These are phyloP conservation scores for Singerocomus rubriflavus DNA, from an alignment of 1,284 basidiomycete genomes.

Conservation along the genomic window DNA sequence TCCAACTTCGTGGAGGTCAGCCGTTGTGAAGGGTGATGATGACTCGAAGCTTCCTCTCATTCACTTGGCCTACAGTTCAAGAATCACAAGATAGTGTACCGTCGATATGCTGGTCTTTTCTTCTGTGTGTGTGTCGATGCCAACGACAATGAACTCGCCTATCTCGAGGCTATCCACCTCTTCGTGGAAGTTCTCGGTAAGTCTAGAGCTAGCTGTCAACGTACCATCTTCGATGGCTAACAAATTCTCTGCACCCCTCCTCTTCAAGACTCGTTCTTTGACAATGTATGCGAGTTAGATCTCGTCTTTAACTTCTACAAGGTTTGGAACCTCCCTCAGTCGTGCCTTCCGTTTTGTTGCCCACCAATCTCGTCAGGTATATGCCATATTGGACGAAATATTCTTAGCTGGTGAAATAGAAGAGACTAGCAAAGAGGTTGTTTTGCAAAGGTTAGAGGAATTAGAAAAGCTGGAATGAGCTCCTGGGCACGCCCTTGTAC, in stretches of 20 bases:
- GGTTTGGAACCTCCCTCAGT: conserved; percentile 39
- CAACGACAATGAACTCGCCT: conserved; percentile 97
- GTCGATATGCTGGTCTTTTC: conserved; percentile 95
- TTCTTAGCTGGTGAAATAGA: conserved; percentile 99
- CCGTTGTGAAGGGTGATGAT: background rate
- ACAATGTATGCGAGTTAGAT: conserved; percentile 96
- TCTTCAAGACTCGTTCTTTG: conserved; percentile 89
- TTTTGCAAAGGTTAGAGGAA: conserved; percentile 84
- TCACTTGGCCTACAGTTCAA: conserved; percentile 64
- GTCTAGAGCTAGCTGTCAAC: conserved; percentile 27
- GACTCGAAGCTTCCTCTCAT: background rate
- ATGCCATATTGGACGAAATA: conserved; percentile 96
- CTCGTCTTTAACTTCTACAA: conserved; percentile 99
- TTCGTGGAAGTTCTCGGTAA: conserved; percentile 97
- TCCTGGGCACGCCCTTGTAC: conserved; percentile 4
- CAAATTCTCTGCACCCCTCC: background rate
- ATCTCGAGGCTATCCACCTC: conserved; percentile 95
- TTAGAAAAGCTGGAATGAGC: conserved; percentile 83
- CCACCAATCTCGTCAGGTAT: conserved; percentile 56
- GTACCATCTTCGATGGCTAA: conserved; percentile 1
- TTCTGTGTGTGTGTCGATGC: conserved; percentile 98
- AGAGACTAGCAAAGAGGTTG: conserved; percentile 96
- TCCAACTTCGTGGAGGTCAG: conserved; percentile 98
- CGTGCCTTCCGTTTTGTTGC: conserved; percentile 3
- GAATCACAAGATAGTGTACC: conserved; percentile 93